Evolutionary conservation across 495 filamentous ascomycete genomes (phyloP).

Genomic region (Penicillium steckii): DNA sequence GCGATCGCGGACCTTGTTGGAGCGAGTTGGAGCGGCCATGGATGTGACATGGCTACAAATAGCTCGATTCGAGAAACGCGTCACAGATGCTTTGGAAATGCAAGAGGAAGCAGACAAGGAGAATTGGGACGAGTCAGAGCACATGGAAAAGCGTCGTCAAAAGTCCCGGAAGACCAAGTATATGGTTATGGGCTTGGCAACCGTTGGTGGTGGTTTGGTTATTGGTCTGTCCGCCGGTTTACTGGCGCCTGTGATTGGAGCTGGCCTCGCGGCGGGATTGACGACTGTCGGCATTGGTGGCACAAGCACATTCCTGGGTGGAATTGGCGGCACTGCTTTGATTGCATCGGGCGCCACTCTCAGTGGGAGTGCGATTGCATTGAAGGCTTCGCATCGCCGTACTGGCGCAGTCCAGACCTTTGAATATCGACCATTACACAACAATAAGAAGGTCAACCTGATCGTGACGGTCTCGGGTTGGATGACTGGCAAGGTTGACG

Average conservation of each 20-base stretch:
- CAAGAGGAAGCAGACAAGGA: slow-evolving; percentile 90
- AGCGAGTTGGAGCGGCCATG: slow-evolving; percentile 75
- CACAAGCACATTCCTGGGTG: slow-evolving; percentile 85
- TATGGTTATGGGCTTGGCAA: slow-evolving; percentile 95
- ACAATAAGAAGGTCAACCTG: slow-evolving; percentile 95
- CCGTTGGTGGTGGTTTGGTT: slow-evolving; percentile 91
- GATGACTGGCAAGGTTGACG: slow-evolving; percentile 98
- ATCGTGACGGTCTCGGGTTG: slow-evolving; percentile 96
- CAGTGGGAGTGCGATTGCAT: slow-evolving; percentile 80
- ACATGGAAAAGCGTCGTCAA: slow-evolving; percentile 87
- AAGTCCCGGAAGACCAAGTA: slow-evolving; percentile 74
- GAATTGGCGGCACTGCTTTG: slow-evolving; percentile 86
- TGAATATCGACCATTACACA: slow-evolving; percentile 93
- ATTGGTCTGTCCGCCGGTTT: slow-evolving; percentile 94
- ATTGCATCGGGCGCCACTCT: slow-evolving; percentile 90
- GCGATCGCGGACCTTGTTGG: slow-evolving; percentile 80
- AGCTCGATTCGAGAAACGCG: slow-evolving; percentile 93
- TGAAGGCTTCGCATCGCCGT: slow-evolving; percentile 78
- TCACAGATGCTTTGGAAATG: slow-evolving; percentile 96
- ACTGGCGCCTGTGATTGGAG: slow-evolving; percentile 90
- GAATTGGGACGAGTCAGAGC: slow-evolving; percentile 94
- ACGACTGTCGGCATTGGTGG: slow-evolving; percentile 92
- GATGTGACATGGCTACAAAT: slow-evolving; percentile 90
- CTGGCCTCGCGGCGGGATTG: slow-evolving; percentile 91
- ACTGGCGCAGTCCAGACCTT: slow-evolving; percentile 93